Percentiles rank a stretch among this genome's conserved stretches.
Conservation (phyloP, 257 asterid genomes). For the Oldenlandia corymbosa region DNA sequence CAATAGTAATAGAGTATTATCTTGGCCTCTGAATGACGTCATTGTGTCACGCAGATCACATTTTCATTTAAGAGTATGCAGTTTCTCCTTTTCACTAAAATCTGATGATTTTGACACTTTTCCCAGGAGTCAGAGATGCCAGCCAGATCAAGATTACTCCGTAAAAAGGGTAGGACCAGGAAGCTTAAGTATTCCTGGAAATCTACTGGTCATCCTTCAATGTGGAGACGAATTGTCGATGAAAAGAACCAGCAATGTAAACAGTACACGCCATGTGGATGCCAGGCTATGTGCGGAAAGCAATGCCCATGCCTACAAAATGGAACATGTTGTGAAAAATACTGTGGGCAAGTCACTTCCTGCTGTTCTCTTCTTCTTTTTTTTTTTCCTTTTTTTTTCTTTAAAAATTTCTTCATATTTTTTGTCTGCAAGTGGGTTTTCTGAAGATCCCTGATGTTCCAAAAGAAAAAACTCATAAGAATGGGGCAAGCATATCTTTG, state of each 20-base stretch:
- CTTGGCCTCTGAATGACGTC: neutral
- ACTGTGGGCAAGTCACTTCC: conserved; percentile 69
- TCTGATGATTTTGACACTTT: conserved; percentile 10
- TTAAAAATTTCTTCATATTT: neutral
- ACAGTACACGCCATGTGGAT: conserved; percentile 74
- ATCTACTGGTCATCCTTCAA: conserved; percentile 96
- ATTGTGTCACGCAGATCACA: neutral
- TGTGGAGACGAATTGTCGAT: conserved; percentile 87
- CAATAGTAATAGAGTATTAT: neutral
- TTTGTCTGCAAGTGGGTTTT: neutral
- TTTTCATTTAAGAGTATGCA: neutral
- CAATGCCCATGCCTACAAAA: conserved; percentile 76
- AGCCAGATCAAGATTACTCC: conserved; percentile 69
- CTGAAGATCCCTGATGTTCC: neutral
- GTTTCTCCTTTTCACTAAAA: neutral
- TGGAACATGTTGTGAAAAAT: conserved; percentile 75
- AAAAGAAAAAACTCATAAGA: neutral
- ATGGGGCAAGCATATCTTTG: neutral
- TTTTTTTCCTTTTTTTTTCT: too few species aligned
- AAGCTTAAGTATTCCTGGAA: conserved; percentile 90
- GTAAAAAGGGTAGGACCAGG: conserved; percentile 84
- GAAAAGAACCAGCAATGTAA: conserved; percentile 73
- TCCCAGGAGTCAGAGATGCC: conserved; percentile 52
- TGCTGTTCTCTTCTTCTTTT: conserved; percentile 4
- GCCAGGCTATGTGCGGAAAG: conserved; percentile 82